phyloP scores from a whole-genome alignment of 2,329 filamentous ascomycete species.

The Colletotrichum lentis region DNA sequence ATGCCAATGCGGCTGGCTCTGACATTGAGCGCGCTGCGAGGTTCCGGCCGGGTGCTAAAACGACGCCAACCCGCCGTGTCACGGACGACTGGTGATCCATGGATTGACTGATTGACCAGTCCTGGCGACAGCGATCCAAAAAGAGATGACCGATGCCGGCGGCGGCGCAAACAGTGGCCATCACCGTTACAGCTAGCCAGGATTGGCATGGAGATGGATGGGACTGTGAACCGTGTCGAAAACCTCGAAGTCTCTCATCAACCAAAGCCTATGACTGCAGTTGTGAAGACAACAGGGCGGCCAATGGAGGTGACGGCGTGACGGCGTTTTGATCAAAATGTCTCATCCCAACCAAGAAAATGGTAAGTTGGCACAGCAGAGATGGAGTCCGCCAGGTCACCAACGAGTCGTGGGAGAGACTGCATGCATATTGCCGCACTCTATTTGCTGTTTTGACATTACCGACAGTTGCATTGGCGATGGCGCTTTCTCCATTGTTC shows the following conservation, averaged over 20 bases:
- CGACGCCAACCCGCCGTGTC: slow-evolving; percentile 18
- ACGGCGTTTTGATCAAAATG: slow-evolving; percentile 27
- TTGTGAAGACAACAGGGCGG: neutral
- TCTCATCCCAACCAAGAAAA: slow-evolving; percentile 19
- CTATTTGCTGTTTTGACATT: neutral
- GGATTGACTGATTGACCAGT: neutral
- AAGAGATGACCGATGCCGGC: slow-evolving; percentile 24
- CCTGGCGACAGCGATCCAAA: slow-evolving; percentile 1
- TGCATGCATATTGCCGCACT: slow-evolving; percentile 19
- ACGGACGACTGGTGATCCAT: slow-evolving; percentile 14
- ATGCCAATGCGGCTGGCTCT: neutral
- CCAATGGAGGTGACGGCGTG: slow-evolving; percentile 18
- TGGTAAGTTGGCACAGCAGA: neutral
- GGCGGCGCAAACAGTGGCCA: neutral
- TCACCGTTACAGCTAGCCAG: neutral
- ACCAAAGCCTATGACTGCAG: slow-evolving; percentile 5
- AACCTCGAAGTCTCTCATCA: neutral
- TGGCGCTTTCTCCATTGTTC: slow-evolving; percentile 9
- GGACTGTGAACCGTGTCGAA: slow-evolving; percentile 2
- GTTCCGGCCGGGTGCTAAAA: slow-evolving; percentile 11
- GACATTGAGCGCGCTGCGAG: neutral
- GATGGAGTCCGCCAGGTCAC: neutral
- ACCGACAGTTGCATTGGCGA: slow-evolving; percentile 26
- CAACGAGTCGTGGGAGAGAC: neutral
- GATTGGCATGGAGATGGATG: slow-evolving; percentile 4